Base-by-base conservation (phyloP, 1,284 basidiomycete species). In the Apiotrichum sp. region DNA sequence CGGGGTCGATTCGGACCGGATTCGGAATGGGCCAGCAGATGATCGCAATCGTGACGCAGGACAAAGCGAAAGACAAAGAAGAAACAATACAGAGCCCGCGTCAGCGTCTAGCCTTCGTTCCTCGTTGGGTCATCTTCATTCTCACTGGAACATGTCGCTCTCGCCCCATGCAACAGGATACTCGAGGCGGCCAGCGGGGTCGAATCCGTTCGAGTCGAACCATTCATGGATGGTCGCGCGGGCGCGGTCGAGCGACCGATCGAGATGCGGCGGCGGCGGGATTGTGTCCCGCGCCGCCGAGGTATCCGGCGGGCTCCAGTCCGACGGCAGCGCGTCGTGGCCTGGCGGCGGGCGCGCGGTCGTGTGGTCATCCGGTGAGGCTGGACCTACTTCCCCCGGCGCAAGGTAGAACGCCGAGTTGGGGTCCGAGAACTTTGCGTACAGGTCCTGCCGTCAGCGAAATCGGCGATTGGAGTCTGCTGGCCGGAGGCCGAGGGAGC, bases 141-240 rank as follows among this genome's bases (percentile, higher is more conserved):
- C 72, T 62, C 62, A 74, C 74, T 65, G 58, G 62, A 71, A 75
- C 61, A 68, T 72, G 62, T 76, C 74, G 42, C 62, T 65, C 46
- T 76, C 71, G 0, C 74, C 74, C 74, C 74, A 76, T 5, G 71
- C 71, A 16, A 72, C 69, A n/a, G 70, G 69, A 68, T 70, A 72
- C 54, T 71, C 71, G 48, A 75, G 47, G 5, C 66, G 52, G 14
- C 70, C 71, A 32, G 62, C 53, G 2, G 53, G 40, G 47, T 72
- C 72, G 53, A 65, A 73, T 4, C 68, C 70, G 11, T 71, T 61
- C 40, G 56, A 61, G 58, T 58, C 57, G 29, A 55, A 62, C 60
- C 52, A 59, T 52, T 62, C 50, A 38, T 56, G 56, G 3, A 41
- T 55, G 7, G 59, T 55, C 29, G 59, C 59, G 49, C 59, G 59